Evolutionary conservation across 2,329 filamentous ascomycete species (phyloP).

Genomic region (Aureobasidium vineae): DNA sequence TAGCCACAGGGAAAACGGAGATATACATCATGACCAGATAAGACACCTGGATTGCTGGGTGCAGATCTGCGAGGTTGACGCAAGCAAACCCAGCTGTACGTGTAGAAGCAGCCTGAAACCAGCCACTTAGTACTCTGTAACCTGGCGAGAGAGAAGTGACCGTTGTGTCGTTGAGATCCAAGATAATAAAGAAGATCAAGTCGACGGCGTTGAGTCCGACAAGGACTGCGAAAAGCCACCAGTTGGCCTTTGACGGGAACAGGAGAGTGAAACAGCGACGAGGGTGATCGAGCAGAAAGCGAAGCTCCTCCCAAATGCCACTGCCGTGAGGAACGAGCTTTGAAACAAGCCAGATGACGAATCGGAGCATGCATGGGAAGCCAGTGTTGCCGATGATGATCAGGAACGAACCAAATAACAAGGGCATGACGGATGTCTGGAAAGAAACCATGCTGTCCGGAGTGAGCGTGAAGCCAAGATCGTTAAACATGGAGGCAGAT

Average conservation of each 20-base stretch:
- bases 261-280: constrained; percentile 93
- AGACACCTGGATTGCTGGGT: constrained; percentile 88
- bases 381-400: constrained; percentile 95
- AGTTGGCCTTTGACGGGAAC: constrained; percentile 85
- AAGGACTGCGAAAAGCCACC: constrained; percentile 92
- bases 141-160: constrained; percentile 69
- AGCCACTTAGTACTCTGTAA: constrained; percentile 75
- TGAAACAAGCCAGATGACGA: constrained; percentile 82
- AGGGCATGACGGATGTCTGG: constrained; percentile 68
- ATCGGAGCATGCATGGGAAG: constrained; percentile 90
- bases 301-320: constrained; percentile 82
- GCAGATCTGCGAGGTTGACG: constrained; percentile 72
- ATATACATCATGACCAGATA: constrained; percentile 99
- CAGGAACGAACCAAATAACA: constrained; percentile 77
- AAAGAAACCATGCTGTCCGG: constrained; percentile 94
- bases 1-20: constrained; percentile 93
- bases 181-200: constrained; percentile 84
- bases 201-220: constrained; percentile 80
- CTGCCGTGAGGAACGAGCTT: constrained; percentile 63
- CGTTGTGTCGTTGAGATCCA: constrained; percentile 74
- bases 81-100: constrained; percentile 87
- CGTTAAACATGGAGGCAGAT: constrained; percentile 83
- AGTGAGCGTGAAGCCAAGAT: constrained; percentile 89
- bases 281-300: constrained; percentile 89
- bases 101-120: constrained; percentile 88